phyloP scores from a whole-genome alignment of 192 early-diverging fungal genomes.

The Pilobolus umbonatus region DNA sequence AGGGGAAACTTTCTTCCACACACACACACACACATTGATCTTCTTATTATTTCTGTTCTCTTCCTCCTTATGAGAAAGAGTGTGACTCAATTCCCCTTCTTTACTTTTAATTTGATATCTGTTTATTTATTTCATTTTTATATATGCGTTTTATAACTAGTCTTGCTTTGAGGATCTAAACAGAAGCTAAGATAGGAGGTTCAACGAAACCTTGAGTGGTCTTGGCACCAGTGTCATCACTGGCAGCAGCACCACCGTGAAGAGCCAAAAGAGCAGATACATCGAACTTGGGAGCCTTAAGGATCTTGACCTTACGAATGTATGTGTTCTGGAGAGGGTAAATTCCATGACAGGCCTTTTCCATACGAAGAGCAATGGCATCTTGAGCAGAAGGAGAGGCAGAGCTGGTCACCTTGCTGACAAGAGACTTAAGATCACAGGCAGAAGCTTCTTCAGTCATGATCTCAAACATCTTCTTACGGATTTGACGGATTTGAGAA shows the following conservation, averaged over 20 bases:
- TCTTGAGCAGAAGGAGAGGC: constrained; percentile 49
- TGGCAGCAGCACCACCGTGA: constrained; percentile 79
- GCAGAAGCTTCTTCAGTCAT: constrained; percentile 78
- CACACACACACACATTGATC: too few species aligned
- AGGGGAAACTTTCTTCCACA: too few species aligned
- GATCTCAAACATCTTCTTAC: constrained; percentile 99
- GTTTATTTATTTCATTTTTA: too few species aligned
- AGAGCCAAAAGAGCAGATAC: constrained; percentile 95
- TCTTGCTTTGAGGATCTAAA: too few species aligned
- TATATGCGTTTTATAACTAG: too few species aligned
- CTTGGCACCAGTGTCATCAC: constrained; percentile 77
- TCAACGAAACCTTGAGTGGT: constrained; percentile 79
- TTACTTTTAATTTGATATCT: too few species aligned
- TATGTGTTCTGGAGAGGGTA: constrained; percentile 97
- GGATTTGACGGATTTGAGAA: constrained; percentile 96
- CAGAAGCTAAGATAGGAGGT: constrained; percentile 64
- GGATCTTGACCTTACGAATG: constrained; percentile 98
- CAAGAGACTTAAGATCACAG: constrained; percentile 93
- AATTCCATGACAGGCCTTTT: constrained; percentile 95
- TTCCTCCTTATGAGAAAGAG: too few species aligned
- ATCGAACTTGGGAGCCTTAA: constrained; percentile 97
- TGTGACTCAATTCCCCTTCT: too few species aligned
- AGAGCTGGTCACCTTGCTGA: constrained; percentile 87
- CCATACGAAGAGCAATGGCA: constrained; percentile 94
- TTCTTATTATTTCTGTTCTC: too few species aligned